Conservation (phyloP, 2,329 filamentous ascomycete species). For the Aspergillus terreus region DNA sequence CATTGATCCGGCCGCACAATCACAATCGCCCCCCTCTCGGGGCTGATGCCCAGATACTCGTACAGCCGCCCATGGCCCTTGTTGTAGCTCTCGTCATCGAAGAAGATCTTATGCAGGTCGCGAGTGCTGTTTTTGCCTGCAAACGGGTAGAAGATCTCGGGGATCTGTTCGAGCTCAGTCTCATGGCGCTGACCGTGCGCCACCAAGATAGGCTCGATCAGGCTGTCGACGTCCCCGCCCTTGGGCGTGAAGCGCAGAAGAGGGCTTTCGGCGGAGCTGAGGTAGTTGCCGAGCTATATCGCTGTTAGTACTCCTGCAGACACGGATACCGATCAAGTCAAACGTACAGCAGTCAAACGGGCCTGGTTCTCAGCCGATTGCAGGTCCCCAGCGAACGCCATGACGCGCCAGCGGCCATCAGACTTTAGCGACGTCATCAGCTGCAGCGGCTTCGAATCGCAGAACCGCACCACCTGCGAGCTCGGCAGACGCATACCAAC, state of each 20-base stretch:
- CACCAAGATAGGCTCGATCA: slow-evolving; percentile 58
- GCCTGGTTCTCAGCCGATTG: slow-evolving; percentile 16
- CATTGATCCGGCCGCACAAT: slow-evolving; percentile 62
- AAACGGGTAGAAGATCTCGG: slow-evolving; percentile 53
- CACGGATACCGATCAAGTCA: neutral
- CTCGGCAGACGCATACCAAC: slow-evolving; percentile 52
- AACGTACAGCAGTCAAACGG: slow-evolving; percentile 39
- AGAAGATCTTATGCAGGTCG: slow-evolving; percentile 59
- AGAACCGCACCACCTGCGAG: slow-evolving; percentile 57
- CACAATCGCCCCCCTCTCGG: slow-evolving; percentile 45
- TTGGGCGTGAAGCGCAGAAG: slow-evolving; percentile 43
- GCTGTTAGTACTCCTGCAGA: slow-evolving; percentile 5
- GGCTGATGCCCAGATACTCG: slow-evolving; percentile 52
- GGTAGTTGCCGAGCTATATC: slow-evolving; percentile 38
- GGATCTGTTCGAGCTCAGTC: slow-evolving; percentile 53
- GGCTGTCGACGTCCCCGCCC: slow-evolving; percentile 46
- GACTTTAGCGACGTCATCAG: slow-evolving; percentile 48
- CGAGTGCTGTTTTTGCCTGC: slow-evolving; percentile 49
- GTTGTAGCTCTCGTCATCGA: slow-evolving; percentile 55
- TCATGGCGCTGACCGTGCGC: slow-evolving; percentile 46
- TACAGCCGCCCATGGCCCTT: slow-evolving; percentile 57
- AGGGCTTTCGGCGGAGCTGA: slow-evolving; percentile 40
- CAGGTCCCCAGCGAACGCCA: slow-evolving; percentile 49
- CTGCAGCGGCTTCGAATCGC: slow-evolving; percentile 57
- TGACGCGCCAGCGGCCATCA: slow-evolving; percentile 50